Evolutionary conservation across 192 early-diverging fungal species (phyloP).

Genomic region (Phlyctochytrium planicorne): DNA sequence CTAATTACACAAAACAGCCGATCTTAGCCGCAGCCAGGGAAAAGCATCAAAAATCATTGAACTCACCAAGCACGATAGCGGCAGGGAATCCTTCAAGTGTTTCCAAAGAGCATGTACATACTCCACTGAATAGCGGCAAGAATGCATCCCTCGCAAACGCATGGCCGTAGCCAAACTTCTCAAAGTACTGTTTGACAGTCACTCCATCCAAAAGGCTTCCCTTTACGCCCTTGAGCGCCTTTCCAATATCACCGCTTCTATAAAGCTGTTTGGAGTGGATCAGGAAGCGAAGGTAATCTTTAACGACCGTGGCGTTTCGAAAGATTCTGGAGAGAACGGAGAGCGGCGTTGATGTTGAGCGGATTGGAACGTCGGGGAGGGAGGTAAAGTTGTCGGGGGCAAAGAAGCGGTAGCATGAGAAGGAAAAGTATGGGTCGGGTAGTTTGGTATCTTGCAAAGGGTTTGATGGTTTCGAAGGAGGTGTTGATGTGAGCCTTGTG

Average conservation of each 20-base stretch:
- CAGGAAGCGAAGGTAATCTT: constrained; percentile 35
- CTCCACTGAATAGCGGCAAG: constrained; percentile 43
- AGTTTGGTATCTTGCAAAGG: background rate
- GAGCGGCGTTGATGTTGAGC: background rate
- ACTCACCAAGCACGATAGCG: constrained; percentile 37
- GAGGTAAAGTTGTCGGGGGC: constrained; percentile 28
- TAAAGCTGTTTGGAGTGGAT: constrained; percentile 20
- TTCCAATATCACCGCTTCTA: constrained; percentile 17
- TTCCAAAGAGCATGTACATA: constrained; percentile 44
- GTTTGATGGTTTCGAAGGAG: background rate
- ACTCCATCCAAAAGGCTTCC: constrained; percentile 11
- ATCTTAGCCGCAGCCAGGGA: constrained; percentile 8
- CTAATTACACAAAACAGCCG: constrained; percentile 11
- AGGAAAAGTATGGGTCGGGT: constrained; percentile 35
- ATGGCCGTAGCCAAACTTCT: constrained; percentile 19
- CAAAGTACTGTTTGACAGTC: constrained; percentile 39
- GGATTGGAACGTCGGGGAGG: constrained; percentile 30
- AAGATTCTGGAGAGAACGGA: constrained; percentile 1
- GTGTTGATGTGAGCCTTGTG: constrained; percentile 14
- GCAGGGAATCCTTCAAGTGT: constrained; percentile 43
- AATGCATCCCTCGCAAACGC: constrained; percentile 42
- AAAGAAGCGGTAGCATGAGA: constrained; percentile 36
- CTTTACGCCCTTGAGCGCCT: constrained; percentile 18
- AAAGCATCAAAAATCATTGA: constrained; percentile 6
- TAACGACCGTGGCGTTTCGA: constrained; percentile 7